phyloP scores from a whole-genome alignment of 345 rosid species.

The Brassica juncea region DNA sequence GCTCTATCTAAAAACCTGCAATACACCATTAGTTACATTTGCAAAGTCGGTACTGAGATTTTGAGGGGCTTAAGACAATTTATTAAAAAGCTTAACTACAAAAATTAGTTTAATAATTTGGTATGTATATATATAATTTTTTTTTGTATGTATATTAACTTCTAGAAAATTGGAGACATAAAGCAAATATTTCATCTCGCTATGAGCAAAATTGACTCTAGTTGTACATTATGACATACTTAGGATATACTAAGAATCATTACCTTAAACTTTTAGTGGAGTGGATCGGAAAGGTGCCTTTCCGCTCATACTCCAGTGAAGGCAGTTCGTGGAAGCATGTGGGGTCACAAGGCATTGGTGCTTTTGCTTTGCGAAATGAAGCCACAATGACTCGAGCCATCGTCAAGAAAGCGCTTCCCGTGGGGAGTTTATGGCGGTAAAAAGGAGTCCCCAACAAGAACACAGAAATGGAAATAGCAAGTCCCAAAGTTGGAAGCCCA shows the following conservation, averaged over 20 bases:
- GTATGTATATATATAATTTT: not conserved
- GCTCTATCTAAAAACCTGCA: constrained; percentile 63
- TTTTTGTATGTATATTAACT: not conserved
- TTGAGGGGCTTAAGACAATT: not conserved
- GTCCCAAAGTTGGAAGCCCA: constrained; percentile 74
- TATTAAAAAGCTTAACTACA: not conserved
- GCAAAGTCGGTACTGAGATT: not conserved
- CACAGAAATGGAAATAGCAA: constrained; percentile 54
- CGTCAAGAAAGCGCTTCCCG: constrained; percentile 71
- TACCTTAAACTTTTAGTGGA: constrained; percentile 60
- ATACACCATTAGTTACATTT: not conserved
- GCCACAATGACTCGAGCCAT: constrained; percentile 80
- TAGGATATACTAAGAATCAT: not conserved
- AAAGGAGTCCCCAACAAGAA: constrained; percentile 72
- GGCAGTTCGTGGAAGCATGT: constrained; percentile 59
- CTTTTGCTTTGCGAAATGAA: constrained; percentile 57
- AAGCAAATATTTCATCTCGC: not conserved
- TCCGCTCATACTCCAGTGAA: constrained; percentile 48
- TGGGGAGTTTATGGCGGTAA: constrained; percentile 68
- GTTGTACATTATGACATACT: not conserved
- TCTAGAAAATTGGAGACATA: not conserved
- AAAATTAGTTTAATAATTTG: not conserved
- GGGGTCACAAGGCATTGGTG: constrained; percentile 48
- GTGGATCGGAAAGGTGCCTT: constrained; percentile 62
- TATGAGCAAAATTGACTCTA: not conserved